Evolutionary conservation across 495 filamentous ascomycete genomes (phyloP).

Genomic region (Neurospora hispaniola): DNA sequence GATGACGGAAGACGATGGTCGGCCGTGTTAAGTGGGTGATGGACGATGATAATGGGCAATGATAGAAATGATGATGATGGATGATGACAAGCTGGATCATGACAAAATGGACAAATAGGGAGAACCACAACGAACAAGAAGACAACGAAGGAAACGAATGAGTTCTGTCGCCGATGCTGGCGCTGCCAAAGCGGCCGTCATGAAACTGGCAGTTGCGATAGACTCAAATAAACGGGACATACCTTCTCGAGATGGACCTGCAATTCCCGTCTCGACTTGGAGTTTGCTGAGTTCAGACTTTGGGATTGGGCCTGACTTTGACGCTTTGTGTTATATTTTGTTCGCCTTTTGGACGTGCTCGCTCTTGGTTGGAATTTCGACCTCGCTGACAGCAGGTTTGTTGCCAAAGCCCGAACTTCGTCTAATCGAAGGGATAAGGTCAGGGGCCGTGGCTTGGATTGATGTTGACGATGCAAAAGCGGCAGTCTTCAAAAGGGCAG

Average conservation of each 20-base stretch:
- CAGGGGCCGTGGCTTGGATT: not conserved
- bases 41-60: not conserved
- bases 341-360: not conserved
- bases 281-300: not conserved
- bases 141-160: not conserved
- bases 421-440: not conserved
- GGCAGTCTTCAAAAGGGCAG: no score
- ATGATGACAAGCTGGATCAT: not conserved
- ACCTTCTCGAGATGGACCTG: not conserved
- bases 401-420: not conserved
- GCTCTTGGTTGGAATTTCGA: not conserved
- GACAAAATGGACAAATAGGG: not conserved
- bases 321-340: not conserved
- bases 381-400: not conserved
- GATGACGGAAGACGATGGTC: not conserved
- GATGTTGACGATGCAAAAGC: not conserved
- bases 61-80: no score
- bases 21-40: not conserved
- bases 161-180: not conserved
- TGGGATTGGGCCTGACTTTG: not conserved
- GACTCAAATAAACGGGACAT: not conserved
- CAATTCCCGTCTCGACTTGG: not conserved
- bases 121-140: not conserved
- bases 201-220: not conserved
- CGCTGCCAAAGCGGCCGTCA: not conserved